Evolutionary conservation across 208 protist species (phyloP), one percentile per base, ranked within the genome.

Genomic region (Leishmania guyanensis): DNA sequence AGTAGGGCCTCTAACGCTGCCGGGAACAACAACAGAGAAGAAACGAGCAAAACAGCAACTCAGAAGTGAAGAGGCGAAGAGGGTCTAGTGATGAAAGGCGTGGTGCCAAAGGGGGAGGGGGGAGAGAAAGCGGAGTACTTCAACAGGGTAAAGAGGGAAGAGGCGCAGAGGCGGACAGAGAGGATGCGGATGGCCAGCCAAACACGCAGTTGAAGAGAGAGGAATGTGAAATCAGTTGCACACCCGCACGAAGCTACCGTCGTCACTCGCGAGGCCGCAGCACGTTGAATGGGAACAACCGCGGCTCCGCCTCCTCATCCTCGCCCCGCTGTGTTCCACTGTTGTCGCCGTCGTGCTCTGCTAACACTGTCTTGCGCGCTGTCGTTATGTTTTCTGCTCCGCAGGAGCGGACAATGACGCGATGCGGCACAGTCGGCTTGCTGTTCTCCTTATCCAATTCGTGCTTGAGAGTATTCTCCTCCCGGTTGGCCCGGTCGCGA

Each of bases 231-330:
- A 36, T 22, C 22, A 39, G n/a, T 6, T 29, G 39, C 53, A 29
- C 51, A 62, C 72, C 5, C 29, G 53, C 72, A 46, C 43, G 48
- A 6, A 50, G 39, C 68, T 29, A n/a, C 69, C 14, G 5, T 66
- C 36, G 33, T 70, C 54, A 71, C 51, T 81, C 74, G 16, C 62
- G 53, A n/a, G 60, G 29, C 14, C 56, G 51, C 72, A 80, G 53
- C 51, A 53, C 56, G 46, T 70, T 14, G 3, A 65, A 65, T 33
- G 60, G 74, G 33, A 81, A 86, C 20, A 86, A 66, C 5, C 82
- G 82, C 29, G 82, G 82, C 58, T 86, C 81, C 33, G 69, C 81
- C 70, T 80, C 81, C 29, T 84, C 82, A n/a, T 86, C 82, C 33
- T 82, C 82, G 3, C 77, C 54, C 46, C 16, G 60, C 14, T 58